Conservation (phyloP, 2,329 filamentous ascomycete species). For the Elsinoe arachidis region DNA sequence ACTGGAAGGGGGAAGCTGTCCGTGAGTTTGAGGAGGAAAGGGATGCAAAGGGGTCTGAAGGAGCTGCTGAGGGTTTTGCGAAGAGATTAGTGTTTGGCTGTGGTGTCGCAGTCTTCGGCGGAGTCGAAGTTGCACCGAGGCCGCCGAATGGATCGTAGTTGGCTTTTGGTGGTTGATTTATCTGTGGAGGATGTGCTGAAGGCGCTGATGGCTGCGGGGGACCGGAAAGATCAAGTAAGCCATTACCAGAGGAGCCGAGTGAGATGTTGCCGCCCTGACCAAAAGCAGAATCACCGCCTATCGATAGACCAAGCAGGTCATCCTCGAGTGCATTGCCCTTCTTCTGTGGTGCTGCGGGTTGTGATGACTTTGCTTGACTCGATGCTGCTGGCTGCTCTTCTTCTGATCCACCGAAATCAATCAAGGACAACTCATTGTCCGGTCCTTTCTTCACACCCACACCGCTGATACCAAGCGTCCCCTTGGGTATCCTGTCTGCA, state of each 20-base stretch:
- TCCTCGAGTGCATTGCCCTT: slow-evolving; percentile 68
- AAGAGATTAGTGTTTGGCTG: slow-evolving; percentile 30
- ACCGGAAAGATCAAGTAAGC: slow-evolving; percentile 14
- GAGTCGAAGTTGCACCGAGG: slow-evolving; percentile 34
- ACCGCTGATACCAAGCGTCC: slow-evolving; percentile 60
- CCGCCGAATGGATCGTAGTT: slow-evolving; percentile 51
- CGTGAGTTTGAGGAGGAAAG: slow-evolving; percentile 44
- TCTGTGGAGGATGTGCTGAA: slow-evolving; percentile 28
- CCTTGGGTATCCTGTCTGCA: slow-evolving; percentile 73
- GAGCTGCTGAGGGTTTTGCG: slow-evolving; percentile 24
- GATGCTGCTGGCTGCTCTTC: slow-evolving; percentile 37
- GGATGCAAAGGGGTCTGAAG: slow-evolving; percentile 54
- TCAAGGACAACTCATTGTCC: slow-evolving; percentile 77
- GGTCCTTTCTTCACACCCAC: slow-evolving; percentile 57
- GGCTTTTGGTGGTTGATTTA: slow-evolving; percentile 36
- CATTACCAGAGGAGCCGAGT: slow-evolving; percentile 47
- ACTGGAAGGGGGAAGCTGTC: slow-evolving; percentile 41
- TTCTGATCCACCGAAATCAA: slow-evolving; percentile 72
- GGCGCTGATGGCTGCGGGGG: slow-evolving; percentile 20
- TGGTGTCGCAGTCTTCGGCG: slow-evolving; percentile 43
- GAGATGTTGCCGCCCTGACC: slow-evolving; percentile 74
- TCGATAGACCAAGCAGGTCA: slow-evolving; percentile 79
- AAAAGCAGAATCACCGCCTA: slow-evolving; percentile 61
- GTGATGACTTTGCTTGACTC: slow-evolving; percentile 26
- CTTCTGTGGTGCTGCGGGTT: slow-evolving; percentile 34